Base-by-base conservation (phyloP, 345 rosid genomes). In the Melaleuca alternifolia region DNA sequence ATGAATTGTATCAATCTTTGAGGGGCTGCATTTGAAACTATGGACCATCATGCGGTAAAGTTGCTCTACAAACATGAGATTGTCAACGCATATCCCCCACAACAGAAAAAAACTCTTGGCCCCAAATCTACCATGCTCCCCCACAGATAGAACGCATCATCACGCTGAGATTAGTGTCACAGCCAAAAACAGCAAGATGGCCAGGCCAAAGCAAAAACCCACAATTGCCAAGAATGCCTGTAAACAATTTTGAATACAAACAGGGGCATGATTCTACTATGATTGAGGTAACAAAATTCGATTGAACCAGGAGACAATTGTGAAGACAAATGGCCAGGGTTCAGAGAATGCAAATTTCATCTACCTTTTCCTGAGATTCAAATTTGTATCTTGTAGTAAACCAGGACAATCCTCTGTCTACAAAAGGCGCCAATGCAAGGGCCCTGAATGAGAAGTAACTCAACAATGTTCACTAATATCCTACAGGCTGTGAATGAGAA, bases 391-490 rank as follows among this genome's bases (percentile, higher is more conserved):
- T 95, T 65, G 82, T 85, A 24, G 97, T 92, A 88, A 95, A 95
- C 99, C 98, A 95, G 24, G 96, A 92, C 91, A 96, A 90, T 88
- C 98, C 98, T 89, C 90, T 88, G 90, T 95, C 97, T 1, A 95
- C 99, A 50, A 96, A 89, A 53, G 98, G 99, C 44, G 99, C 98
- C 87, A 96, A 96, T 48, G 99, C 98, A 37, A 97, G 94, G 84
- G 98, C 98, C 91, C 99, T 96, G 94, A 91, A 90, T 11, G 51
- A 77, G 44, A 84, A 71, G 52, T 75, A 57, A 65, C 46, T 7
- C 51, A 53, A 54, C 33, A 46, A 52, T 62, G 89, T 65, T 41
- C 84, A 53, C 10, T 7, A 9, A 16, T 52, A 79, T n/a, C 16
- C 30, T 20, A 13, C 81, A 37, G 48, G 48, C 3, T 18, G 48